Base-by-base conservation (phyloP, 371 early-diverging fungal genomes). In the Lichtheimia ornata region DNA sequence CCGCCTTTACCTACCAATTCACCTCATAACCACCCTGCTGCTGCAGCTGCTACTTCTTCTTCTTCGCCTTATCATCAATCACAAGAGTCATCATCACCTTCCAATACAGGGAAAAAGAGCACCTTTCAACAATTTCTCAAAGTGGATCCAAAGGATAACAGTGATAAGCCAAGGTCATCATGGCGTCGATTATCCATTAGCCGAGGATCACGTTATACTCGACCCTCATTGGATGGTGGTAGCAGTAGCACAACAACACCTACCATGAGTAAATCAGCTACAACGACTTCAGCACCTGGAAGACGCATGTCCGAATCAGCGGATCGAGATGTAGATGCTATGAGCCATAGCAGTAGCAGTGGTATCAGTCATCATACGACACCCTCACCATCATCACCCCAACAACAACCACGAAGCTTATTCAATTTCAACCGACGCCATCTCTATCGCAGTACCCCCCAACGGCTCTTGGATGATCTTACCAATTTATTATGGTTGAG, bases 401-500 rank as follows among this genome's bases (percentile, higher is more conserved):
- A n/a, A 12, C 47, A 47, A n/a, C 65, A 63, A 4, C 76, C 71
- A 7, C 70, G 65, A 40, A 70, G 63, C 13, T 15, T 70, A 14
- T 76, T 76, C 53, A 65, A 72, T 18, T 72, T 76, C 17, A 72
- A 66, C 44, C 66, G 73, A 17, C 52, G 63, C 7, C 70, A 70
- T 50, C 56, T 76, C 4, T 70, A 69, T 35, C 70, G 73, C 18
- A 47, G 58, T 7, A 55, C 62, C 17, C 65, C 70, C 0, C 40
- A 59, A 6, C 50, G 68, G 20, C 55, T 76, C 59, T 68, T 72
- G 66, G 56, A 47, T 13, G 64, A 67, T 49, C 52, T 75, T 27
- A 28, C 56, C 13, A 50, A 65, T 11, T 30, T 72, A 2, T 45
- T 75, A 2, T 35, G 41, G 17, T 15, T 44, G 2, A 55, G 67